Percentiles rank a stretch among this genome's conserved stretches.
phyloP scores from a whole-genome alignment of 129 eudicot species.

The Deinandra increscens region DNA sequence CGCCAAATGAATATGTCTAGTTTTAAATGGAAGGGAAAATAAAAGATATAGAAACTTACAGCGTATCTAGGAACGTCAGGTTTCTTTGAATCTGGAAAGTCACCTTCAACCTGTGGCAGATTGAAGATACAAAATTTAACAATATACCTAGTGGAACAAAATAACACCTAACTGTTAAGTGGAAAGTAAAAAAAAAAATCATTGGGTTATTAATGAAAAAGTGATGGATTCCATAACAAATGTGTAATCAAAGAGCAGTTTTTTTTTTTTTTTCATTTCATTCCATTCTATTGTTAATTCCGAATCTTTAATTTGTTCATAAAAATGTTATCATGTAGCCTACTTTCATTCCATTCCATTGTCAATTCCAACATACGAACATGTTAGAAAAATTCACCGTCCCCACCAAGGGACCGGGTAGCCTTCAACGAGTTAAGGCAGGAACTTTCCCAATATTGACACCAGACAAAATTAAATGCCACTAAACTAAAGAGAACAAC shows the following conservation, averaged over 20 bases:
- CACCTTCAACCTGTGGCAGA: conserved; percentile 47
- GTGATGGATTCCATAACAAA: conserved; percentile 2
- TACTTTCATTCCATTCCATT: not conserved
- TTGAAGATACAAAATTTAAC: conserved; percentile 19
- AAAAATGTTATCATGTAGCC: not conserved
- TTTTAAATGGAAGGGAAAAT: not conserved
- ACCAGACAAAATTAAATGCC: not conserved
- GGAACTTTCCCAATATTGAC: not conserved
- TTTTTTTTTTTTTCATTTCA: not conserved
- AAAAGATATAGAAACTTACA: conserved; percentile 41
- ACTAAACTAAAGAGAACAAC: not conserved
- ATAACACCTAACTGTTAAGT: conserved; percentile 4
- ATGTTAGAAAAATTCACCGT: no score
- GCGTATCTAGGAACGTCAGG: conserved; percentile 72
- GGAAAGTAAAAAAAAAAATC: not conserved
- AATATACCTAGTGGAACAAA: not conserved
- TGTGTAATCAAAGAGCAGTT: conserved; percentile 11
- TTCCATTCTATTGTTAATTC: not conserved
- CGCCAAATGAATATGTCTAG: not conserved
- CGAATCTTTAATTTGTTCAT: not conserved
- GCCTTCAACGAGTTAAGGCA: not conserved
- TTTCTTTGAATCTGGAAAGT: conserved; percentile 51
- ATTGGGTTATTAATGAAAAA: not conserved
- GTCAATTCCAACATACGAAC: no score
- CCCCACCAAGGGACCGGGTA: not conserved